Evolutionary conservation across 208 protist genomes (phyloP), one percentile per base, ranked within the genome.

Genomic region (Leishmania amazonensis): DNA sequence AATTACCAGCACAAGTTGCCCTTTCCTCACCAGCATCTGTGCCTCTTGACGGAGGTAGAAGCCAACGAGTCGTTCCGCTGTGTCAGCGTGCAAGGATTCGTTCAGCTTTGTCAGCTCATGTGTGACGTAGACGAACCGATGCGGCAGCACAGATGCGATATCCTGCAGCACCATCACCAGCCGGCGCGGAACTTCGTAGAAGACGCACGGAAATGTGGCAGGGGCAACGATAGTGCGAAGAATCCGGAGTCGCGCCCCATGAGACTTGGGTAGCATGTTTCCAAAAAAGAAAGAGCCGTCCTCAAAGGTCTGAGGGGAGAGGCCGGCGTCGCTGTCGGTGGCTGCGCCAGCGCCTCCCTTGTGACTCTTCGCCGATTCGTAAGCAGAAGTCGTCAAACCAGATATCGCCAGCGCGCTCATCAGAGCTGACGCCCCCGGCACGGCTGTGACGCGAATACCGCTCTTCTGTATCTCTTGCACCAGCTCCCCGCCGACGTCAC

Each of bases 71-170:
- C 87, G 85, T 45, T 90, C 90, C 40, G 92, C 93, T 81, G 89
- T 93, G 84, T 97, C 94, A 28, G 90, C 89, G 85, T 98, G 95
- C 54, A 96, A 73, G 2, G 95, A 96, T 75, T 98, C 95, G 86
- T 98, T 96, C 78, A 97, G 67, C 85, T 98, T 98, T 42, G 95
- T 98, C 62, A 98, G 85, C 83, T 98, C 95, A 76, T 98, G 95
- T 17, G 87, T 84, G n/a, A 98, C 77, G 75, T 90, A 88, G 17
- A 98, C 92, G 40, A 90, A 90, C n/a, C 95, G 87, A 31, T 87
- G 74, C 11, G 95, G 94, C 57, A 95, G 51, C 9, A 96, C 81
- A 6, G 89, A 76, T 0, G 93, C 94, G 54, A 98, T 95, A 79
- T 98, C 95, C 75, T 94, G 90, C 80, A 98, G 82, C 80, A 96